Percentiles rank a stretch among this genome's conserved stretches.
These are phyloP conservation scores for Xylaria cubensis DNA, from an alignment of 495 filamentous ascomycete species.

Conservation along the genomic window DNA sequence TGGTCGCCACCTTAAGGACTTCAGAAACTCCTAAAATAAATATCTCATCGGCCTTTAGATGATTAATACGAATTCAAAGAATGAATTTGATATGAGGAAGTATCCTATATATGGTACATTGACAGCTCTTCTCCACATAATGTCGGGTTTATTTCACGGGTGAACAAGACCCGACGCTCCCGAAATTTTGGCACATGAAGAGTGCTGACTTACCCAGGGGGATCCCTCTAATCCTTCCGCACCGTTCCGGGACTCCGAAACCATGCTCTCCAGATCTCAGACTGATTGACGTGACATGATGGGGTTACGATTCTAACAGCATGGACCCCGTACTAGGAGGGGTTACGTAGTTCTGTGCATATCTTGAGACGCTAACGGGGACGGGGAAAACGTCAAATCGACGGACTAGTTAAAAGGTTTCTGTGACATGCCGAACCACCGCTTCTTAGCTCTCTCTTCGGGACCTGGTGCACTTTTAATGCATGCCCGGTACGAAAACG, in stretches of 20 bases:
- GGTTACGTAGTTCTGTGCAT: neutral
- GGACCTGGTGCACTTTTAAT: neutral
- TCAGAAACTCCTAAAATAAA: neutral
- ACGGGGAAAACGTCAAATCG: neutral
- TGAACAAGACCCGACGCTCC: conserved; percentile 14
- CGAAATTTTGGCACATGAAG: conserved; percentile 4
- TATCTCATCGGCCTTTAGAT: neutral
- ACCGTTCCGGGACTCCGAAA: conserved; percentile 25
- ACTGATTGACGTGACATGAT: conserved; percentile 16
- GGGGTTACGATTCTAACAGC: neutral
- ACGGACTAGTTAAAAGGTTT: neutral
- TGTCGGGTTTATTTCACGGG: neutral
- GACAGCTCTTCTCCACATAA: neutral
- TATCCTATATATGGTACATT: neutral
- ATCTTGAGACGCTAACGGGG: conserved; percentile 4
- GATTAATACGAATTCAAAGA: neutral
- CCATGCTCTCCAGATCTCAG: conserved; percentile 14
- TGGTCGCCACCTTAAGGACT: neutral
- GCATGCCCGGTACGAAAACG: neutral
- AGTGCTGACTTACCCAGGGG: conserved; percentile 1
- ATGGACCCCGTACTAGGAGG: neutral
- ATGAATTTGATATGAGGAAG: neutral
- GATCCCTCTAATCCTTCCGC: conserved; percentile 21
- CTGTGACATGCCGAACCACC: neutral
- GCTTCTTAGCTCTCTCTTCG: neutral